A percentile compares a stretch with the other conserved stretches of the same genome.
Conservation (phyloP, 177 flowering plant genomes). For the Tripterygium wilfordii region DNA sequence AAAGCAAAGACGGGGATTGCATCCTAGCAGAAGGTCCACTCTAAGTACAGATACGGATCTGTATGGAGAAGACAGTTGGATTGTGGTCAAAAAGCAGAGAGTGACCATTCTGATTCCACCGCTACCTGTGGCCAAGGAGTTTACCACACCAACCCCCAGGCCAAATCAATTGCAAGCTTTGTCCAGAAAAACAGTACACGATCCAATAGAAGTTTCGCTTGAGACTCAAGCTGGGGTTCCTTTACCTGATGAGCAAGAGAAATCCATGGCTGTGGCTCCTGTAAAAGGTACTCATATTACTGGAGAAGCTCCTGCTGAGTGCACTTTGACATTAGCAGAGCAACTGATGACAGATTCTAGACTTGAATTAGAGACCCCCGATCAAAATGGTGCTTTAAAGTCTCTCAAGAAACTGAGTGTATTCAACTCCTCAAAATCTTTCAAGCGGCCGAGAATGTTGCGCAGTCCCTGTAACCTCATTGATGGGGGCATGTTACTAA, state of each 20-base stretch:
- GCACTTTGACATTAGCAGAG: conserved; percentile 8
- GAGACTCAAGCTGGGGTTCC: conserved; percentile 12
- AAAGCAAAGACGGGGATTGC: conserved; percentile 35
- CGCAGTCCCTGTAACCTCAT: conserved; percentile 21
- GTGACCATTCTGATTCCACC: conserved; percentile 73
- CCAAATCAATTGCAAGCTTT: conserved; percentile 15
- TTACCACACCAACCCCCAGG: conserved; percentile 15
- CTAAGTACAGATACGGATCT: conserved; percentile 14
- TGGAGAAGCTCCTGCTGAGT: conserved; percentile 7
- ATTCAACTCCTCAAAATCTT: conserved; percentile 10
- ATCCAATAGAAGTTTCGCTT: conserved; percentile 7
- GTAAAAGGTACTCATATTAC: conserved; percentile 14
- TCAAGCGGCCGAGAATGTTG: conserved; percentile 12
- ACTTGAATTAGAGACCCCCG: conserved; percentile 12
- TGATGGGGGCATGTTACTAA: conserved; percentile 23
- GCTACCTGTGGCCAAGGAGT: conserved; percentile 23
- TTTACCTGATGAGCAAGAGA: conserved; percentile 20
- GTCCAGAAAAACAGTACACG: conserved; percentile 6
- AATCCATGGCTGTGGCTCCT: conserved; percentile 10
- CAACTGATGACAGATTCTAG: conserved; percentile 6
- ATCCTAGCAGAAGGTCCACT: conserved; percentile 17
- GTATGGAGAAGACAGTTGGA: conserved; percentile 59
- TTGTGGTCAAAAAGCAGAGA: conserved; percentile 82
- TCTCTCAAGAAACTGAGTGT: conserved; percentile 3
- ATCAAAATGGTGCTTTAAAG: conserved; percentile 5